Base-by-base conservation (phyloP, 2,329 filamentous ascomycete genomes). In the Penicillium sp. region DNA sequence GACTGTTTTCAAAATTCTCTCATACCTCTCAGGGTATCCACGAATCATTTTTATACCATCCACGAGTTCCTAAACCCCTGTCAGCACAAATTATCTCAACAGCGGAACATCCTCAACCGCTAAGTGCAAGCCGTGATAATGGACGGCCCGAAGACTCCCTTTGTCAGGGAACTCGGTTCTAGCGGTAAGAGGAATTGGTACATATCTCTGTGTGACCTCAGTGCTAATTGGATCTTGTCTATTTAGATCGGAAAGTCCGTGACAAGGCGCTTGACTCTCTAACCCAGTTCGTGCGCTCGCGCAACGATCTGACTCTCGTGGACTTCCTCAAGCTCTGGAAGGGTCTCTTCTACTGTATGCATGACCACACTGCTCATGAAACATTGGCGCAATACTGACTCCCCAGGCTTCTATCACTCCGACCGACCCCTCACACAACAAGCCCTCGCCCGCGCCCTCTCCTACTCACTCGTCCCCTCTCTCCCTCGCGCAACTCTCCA, bases 301-400 rank as follows among this genome's bases (percentile, higher is more conserved):
- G 83, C 64, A 79, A 73, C 50, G 72, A 81, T 50, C 83, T 97
- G 57, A 77, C 83, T 16, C 78, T 83, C 39, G 73, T 88, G 61
- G 92, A 96, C 60, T 79, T 90, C 46, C 80, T 93, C 56, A 96
- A 96, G 78, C 83, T 97, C 61, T 96, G 92, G 91, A 96, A 95
- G 71, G 93, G 92, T 5, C 83, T 97, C 18, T 97, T 94, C 79
- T 97, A 92, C 81, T 85, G 83, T 83, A 77, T 50, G 77, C 60
- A 18, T 4, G 11, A 32, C 27, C 44, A 22, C 40, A 24, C 16
- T 7, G 5, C 1, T 29, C 22, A 29, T 46, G 42, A 40, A 2
- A 38, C 9, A 40, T 14, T 4, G 5, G 40, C 36, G 2, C 3
- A 34, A 27, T 43, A 43, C n/a, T 48, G 41, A 50, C 40, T 45